Base-by-base conservation (phyloP, 192 early-diverging fungal genomes). In the Radiomyces spectabilis region DNA sequence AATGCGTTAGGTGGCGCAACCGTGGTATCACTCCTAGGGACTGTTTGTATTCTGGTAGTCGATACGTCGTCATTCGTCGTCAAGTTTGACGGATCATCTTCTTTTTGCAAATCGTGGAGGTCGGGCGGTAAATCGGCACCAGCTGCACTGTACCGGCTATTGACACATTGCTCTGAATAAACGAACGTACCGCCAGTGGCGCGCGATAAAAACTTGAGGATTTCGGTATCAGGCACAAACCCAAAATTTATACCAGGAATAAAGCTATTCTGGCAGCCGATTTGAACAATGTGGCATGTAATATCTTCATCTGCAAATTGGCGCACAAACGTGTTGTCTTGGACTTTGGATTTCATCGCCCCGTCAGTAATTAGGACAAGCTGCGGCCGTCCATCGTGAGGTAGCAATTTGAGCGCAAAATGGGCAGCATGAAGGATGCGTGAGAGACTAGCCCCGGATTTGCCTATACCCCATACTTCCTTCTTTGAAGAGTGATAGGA, bases 221-320 rank as follows among this genome's bases (percentile, higher is more conserved):
- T 67, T 56, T 91, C 87, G 45, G 74, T 86, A 56, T 91, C 88
- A 34, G 78, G 80, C 16, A 87, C 73, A 70, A 80, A 84, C 7
- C 88, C 88, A 55, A 88, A 82, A 51, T 85, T 84, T 35, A 74
- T 72, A 35, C 74, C 74, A 18, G 84, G 79, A 51, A 77, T 77
- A 41, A 78, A 79, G 5, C 79, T 80, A 22, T 78, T 66, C 29
- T 73, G 51, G 7, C 73, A 83, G 0, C 88, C 88, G 12, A 91
- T 73, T 59, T 89, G 87, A 22, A 91, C 71, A 41, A 91, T 75
- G 21, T 79, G 79, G 44, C 83, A 87, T 24, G 69, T 75, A 8
- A 87, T 79, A 56, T 82, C 79, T 40, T 80, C 72, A 33, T 80
- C 82, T 51, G 78, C 79, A 18, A 81, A 76, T 49, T 78, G 74